Base-by-base conservation (phyloP, 371 early-diverging fungal species). In the Chytridium lagenaria region DNA sequence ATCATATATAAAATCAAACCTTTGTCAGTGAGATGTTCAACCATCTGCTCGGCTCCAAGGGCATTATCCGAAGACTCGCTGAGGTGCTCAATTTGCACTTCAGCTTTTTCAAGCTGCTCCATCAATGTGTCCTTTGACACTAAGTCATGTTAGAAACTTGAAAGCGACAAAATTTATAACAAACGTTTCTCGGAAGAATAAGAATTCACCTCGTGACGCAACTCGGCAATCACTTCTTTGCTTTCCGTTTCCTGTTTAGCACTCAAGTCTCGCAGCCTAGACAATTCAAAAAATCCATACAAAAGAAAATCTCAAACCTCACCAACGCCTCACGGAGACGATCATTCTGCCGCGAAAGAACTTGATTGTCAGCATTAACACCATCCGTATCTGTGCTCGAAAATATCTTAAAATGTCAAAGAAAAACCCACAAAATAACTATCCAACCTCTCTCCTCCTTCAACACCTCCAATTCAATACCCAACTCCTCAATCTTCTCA, bases 311-410 rank as follows among this genome's bases (percentile, higher is more conserved):
- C 49, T 15, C 36, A 44, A 26, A 76, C 73, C 87, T 87, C 84
- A 86, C 86, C 31, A 97, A 85, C 5, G 97, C 97, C 50, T n/a
- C 94, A 74, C 91, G 92, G 65, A 96, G 84, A 34, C 96, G 86
- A 57, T 93, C 95, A 73, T 92, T 96, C 72, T 96, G 95, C 63
- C 86, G 82, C 75, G 92, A 91, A 23, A 79, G 67, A 33, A 69
- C 61, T 0, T 23, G 22, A 16, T 1, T 23, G 30, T 73, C 66
- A 15, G n/a, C 44, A 30, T n/a, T 40, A 22, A 5, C 66, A 2
- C 40, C 38, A 66, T n/a, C 23, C n/a, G 19, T 26, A 44, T 44
- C 66, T n/a, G n/a, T n/a, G n/a, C n/a, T n/a, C n/a, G n/a, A n/a
- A n/a, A n/a, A n/a, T n/a, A n/a, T n/a, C n/a, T n/a, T n/a, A n/a